Percentiles rank a stretch among this genome's conserved stretches.
These are phyloP conservation scores for Rhizophagus prolifer DNA, from an alignment of 192 early-diverging fungal genomes.

Conservation along the genomic window DNA sequence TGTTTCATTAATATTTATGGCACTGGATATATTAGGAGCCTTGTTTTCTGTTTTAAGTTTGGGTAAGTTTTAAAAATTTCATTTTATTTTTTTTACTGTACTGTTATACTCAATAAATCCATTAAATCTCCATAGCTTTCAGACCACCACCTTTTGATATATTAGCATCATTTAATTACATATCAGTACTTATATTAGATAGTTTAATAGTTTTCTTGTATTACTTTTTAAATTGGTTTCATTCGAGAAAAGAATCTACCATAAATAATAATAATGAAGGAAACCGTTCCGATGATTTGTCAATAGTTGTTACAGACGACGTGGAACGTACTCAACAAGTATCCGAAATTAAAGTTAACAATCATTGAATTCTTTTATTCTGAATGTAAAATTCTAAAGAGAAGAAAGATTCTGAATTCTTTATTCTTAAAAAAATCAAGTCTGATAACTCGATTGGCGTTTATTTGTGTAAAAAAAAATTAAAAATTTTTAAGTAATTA, in stretches of 20 bases:
- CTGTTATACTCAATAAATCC: too few species aligned
- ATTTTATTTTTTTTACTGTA: neutral
- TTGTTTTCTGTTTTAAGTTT: conserved; percentile 38
- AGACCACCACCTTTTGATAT: neutral
- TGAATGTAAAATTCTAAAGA: too few species aligned
- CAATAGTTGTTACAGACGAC: too few species aligned
- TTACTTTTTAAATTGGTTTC: neutral
- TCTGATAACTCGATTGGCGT: too few species aligned
- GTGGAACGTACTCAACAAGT: too few species aligned
- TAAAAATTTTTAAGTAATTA: too few species aligned
- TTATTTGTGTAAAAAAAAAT: too few species aligned
- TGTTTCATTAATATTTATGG: conserved; percentile 39
- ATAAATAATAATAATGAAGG: neutral
- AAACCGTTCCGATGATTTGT: neutral
- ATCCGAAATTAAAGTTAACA: too few species aligned
- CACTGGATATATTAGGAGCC: conserved; percentile 38
- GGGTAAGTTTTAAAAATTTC: conserved; percentile 25
- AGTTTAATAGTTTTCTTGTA: neutral
- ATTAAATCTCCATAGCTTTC: neutral
- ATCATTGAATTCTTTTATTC: too few species aligned
- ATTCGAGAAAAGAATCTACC: neutral
- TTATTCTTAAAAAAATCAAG: too few species aligned
- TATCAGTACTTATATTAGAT: neutral
- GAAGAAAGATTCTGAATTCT: too few species aligned
- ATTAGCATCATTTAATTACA: neutral